Percentiles rank a stretch among this genome's conserved stretches.
phyloP scores from a whole-genome alignment of 2,329 filamentous ascomycete species.

The Penicillium sp. region DNA sequence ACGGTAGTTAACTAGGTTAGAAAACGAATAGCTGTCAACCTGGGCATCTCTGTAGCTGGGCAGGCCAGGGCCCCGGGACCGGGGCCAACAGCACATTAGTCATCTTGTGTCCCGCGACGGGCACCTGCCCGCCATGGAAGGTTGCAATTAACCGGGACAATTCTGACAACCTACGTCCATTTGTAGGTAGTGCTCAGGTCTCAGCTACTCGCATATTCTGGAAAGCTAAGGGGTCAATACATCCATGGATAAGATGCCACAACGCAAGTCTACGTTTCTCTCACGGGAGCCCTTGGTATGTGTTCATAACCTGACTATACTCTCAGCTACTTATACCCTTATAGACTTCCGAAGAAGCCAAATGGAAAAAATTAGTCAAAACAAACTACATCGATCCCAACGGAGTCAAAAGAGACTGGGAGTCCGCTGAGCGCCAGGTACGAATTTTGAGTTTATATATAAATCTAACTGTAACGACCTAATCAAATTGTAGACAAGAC shows the following conservation, averaged over 20 bases:
- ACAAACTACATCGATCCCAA: conserved; percentile 42
- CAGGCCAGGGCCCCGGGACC: too few species aligned
- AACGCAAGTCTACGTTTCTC: conserved; percentile 26
- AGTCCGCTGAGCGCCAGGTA: conserved; percentile 44
- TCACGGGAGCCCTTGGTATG: conserved; percentile 34
- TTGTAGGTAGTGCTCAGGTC: too few species aligned
- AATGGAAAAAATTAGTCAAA: conserved; percentile 43
- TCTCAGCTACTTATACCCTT: background rate
- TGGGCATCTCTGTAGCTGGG: too few species aligned
- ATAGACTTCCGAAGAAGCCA: conserved; percentile 39
- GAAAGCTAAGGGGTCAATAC: background rate
- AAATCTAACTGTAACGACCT: background rate
- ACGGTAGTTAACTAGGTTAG: background rate
- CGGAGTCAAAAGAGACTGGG: conserved; percentile 43
- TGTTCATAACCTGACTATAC: background rate
- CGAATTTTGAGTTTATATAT: background rate
- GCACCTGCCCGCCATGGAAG: background rate
- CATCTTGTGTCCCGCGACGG: background rate
- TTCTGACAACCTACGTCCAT: background rate
- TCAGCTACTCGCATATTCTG: background rate
- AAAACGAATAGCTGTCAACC: background rate
- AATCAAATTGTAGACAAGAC: conserved; percentile 10
- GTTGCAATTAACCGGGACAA: background rate
- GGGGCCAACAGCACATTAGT: background rate
- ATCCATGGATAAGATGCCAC: background rate